These are phyloP conservation scores for Rhynchospora tenuis DNA, from an alignment of 176 grass and related monocot species.

Conservation along the genomic window DNA sequence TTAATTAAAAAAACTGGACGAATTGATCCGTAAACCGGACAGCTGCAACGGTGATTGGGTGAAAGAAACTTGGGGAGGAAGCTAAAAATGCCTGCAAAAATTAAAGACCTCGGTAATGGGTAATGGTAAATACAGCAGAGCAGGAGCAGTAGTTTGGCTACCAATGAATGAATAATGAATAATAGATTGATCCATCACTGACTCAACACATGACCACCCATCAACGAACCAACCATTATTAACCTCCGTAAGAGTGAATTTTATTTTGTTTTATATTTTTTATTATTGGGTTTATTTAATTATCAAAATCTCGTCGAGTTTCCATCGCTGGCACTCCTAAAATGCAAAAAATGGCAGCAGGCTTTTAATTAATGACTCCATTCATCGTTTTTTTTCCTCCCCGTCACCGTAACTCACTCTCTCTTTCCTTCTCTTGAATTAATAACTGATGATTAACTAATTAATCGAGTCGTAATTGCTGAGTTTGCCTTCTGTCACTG, in stretches of 20 bases:
- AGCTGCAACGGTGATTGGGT: not conserved
- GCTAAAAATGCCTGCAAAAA: not conserved
- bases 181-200: not conserved
- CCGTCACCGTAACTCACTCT: too few species aligned
- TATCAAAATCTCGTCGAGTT: not conserved
- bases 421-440: too few species aligned
- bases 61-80: not conserved
- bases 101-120: not conserved
- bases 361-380: too few species aligned
- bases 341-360: too few species aligned
- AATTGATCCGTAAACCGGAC: not conserved
- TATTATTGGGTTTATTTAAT: not conserved
- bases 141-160: not conserved
- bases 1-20: not conserved
- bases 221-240: not conserved
- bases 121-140: not conserved
- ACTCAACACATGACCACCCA: not conserved
- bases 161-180: not conserved
- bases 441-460: too few species aligned
- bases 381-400: too few species aligned
- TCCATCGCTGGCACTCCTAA: too few species aligned
- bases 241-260: too few species aligned
- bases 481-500: too few species aligned
- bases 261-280: too few species aligned
- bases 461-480: too few species aligned